Evolutionary conservation across 768 basidiomycete species (phyloP).

Genomic region (Trametes cingulata): DNA sequence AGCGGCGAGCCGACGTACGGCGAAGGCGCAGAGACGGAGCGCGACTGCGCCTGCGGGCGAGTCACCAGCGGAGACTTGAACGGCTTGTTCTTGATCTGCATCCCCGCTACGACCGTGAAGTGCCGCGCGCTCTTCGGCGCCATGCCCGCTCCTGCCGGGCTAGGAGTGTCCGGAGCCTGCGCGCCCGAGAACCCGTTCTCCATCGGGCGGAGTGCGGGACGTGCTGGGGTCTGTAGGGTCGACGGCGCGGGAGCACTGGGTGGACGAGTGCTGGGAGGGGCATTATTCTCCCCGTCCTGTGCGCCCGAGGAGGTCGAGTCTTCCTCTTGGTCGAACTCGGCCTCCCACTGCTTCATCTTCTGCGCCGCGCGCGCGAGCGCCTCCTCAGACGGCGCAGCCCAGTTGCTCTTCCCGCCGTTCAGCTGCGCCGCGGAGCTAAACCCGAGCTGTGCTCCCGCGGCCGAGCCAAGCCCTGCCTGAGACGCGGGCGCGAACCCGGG

Average conservation of each 20-base stretch:
- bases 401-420: conserved; percentile 18
- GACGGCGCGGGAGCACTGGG: neutral
- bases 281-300: conserved; percentile 1
- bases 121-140: conserved; percentile 2
- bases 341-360: conserved; percentile 29
- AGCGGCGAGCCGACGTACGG: conserved; percentile 22
- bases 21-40: neutral
- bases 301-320: neutral
- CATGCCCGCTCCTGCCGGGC: conserved; percentile 2
- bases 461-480: conserved; percentile 8
- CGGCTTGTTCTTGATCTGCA: conserved; percentile 23
- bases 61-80: conserved; percentile 32
- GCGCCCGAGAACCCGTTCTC: conserved; percentile 23
- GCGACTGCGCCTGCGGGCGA: neutral
- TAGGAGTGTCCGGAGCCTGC: conserved; percentile 22
- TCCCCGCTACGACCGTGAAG: conserved; percentile 8
- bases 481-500: conserved; percentile 2
- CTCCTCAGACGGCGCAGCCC: conserved; percentile 26
- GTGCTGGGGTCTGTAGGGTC: conserved; percentile 6
- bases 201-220: conserved; percentile 21
- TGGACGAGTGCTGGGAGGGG: neutral
- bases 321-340: conserved; percentile 19
- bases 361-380: conserved; percentile 25
- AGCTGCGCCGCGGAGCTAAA: conserved; percentile 10
- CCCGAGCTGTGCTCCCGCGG: conserved; percentile 10